Evolutionary conservation across 768 basidiomycete genomes (phyloP).

Genomic region (Tylopilus intermedius): DNA sequence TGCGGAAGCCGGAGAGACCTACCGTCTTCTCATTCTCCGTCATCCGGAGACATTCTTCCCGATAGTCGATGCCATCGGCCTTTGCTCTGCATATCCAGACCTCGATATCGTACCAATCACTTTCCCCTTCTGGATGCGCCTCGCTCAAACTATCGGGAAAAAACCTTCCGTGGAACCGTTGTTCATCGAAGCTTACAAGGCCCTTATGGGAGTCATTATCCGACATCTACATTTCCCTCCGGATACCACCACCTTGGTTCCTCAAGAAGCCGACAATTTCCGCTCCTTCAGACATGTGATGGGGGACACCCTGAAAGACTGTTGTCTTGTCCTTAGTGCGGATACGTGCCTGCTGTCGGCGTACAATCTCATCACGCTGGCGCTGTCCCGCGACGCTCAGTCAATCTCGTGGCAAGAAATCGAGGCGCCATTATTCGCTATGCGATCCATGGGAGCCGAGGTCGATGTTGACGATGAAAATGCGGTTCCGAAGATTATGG

Average conservation of each 20-base stretch:
- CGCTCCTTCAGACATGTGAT: slow-evolving; percentile 94
- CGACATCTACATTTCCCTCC: slow-evolving; percentile 86
- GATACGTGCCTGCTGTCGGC: slow-evolving; percentile 77
- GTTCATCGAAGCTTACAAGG: slow-evolving; percentile 77
- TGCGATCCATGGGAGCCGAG: slow-evolving; percentile 97
- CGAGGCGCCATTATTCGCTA: slow-evolving; percentile 94
- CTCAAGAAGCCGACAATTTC: slow-evolving; percentile 91
- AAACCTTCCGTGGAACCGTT: slow-evolving; percentile 64
- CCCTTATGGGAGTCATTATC: slow-evolving; percentile 83
- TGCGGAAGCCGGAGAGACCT: slow-evolving; percentile 96
- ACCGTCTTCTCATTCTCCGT: slow-evolving; percentile 79
- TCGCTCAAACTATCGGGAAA: slow-evolving; percentile 86
- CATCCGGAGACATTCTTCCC: slow-evolving; percentile 93
- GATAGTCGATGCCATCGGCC: slow-evolving; percentile 89
- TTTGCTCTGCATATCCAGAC: slow-evolving; percentile 88
- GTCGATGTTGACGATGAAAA: slow-evolving; percentile 77
- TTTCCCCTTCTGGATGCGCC: slow-evolving; percentile 97
- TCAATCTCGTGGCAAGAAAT: slow-evolving; percentile 88
- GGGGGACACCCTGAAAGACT: slow-evolving; percentile 99
- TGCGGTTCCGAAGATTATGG: slow-evolving; percentile 94
- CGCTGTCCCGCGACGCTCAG: slow-evolving; percentile 57
- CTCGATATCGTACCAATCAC: slow-evolving; percentile 97
- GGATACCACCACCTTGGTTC: slow-evolving; percentile 57
- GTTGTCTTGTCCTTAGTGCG: slow-evolving; percentile 88
- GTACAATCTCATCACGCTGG: slow-evolving; percentile 73